Percentiles rank a stretch among this genome's conserved stretches.
These are phyloP conservation scores for Amanita thiersii DNA, from an alignment of 768 basidiomycete species.

Conservation along the genomic window DNA sequence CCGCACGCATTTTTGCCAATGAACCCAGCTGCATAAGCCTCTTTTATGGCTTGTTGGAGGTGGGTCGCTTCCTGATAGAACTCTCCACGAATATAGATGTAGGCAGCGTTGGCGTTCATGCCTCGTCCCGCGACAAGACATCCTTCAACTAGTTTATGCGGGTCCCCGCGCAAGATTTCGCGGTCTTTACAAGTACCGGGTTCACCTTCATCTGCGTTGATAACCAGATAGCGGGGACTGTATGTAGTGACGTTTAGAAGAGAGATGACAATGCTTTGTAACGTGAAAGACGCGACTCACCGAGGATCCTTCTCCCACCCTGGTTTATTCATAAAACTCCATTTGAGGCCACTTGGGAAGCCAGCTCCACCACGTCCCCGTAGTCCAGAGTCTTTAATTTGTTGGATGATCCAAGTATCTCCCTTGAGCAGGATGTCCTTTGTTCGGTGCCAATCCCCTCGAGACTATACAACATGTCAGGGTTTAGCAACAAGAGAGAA, in stretches of 20 bases:
- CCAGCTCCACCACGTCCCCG: constrained; percentile 96
- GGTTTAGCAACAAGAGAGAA: not conserved
- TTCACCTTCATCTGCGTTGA: constrained; percentile 98
- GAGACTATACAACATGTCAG: constrained; percentile 42
- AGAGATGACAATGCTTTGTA: constrained; percentile 5
- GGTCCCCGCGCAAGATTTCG: constrained; percentile 95
- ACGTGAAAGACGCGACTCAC: constrained; percentile 24
- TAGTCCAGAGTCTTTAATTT: constrained; percentile 92
- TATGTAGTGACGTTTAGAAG: not conserved
- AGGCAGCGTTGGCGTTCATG: constrained; percentile 98
- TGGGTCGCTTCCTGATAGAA: constrained; percentile 94
- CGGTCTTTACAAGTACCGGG: constrained; percentile 99
- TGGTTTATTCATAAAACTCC: constrained; percentile 99
- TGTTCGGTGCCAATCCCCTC: constrained; percentile 97
- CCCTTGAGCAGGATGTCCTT: constrained; percentile 95
- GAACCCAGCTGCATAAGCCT: constrained; percentile 85
- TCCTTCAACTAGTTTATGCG: constrained; percentile 96
- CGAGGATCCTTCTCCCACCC: constrained; percentile 92
- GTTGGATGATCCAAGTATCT: constrained; percentile 95
- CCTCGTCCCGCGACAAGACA: constrained; percentile 93
- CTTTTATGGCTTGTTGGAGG: constrained; percentile 90
- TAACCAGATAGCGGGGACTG: constrained; percentile 92
- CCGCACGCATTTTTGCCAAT: constrained; percentile 90
- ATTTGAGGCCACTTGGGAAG: constrained; percentile 94
- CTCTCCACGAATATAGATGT: constrained; percentile 99